Percentiles rank a stretch among this genome's conserved stretches.
Conservation (phyloP, 2,329 filamentous ascomycete species). For the Ophiostoma quercus region DNA sequence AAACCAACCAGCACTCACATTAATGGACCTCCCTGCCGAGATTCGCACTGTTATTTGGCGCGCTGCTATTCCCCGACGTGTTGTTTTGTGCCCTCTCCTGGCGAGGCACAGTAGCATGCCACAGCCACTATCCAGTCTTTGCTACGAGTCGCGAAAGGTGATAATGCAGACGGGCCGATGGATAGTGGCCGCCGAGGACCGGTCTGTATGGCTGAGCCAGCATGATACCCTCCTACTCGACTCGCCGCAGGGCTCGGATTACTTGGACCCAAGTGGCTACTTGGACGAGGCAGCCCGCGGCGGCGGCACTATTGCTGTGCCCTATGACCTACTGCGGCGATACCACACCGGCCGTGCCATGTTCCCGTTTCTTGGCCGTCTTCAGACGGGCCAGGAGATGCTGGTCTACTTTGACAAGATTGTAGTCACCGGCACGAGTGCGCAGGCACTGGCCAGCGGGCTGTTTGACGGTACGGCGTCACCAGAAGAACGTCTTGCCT, state of each 20-base stretch:
- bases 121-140: not conserved
- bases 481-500: not conserved
- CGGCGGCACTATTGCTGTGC: too few relatives aligned
- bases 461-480: not conserved
- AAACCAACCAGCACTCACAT: not conserved
- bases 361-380: too few relatives aligned
- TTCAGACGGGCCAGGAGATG: too few relatives aligned
- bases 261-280: not conserved
- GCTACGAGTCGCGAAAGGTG: not conserved
- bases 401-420: too few relatives aligned
- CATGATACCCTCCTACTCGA: not conserved
- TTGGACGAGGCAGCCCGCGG: too few relatives aligned
- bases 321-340: too few relatives aligned
- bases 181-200: not conserved
- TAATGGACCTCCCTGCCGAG: not conserved
- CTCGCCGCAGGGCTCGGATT: not conserved
- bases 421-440: too few relatives aligned
- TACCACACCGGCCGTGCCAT: too few relatives aligned
- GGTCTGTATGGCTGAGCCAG: not conserved
- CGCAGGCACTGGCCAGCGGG: not conserved
- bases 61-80: not conserved
- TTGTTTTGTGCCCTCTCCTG: not conserved
- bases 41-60: not conserved
- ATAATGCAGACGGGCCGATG: not conserved
- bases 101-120: not conserved